Evolutionary conservation across 108 stramenopile species (phyloP).

Genomic region (Nannochloropsis gaditana): DNA sequence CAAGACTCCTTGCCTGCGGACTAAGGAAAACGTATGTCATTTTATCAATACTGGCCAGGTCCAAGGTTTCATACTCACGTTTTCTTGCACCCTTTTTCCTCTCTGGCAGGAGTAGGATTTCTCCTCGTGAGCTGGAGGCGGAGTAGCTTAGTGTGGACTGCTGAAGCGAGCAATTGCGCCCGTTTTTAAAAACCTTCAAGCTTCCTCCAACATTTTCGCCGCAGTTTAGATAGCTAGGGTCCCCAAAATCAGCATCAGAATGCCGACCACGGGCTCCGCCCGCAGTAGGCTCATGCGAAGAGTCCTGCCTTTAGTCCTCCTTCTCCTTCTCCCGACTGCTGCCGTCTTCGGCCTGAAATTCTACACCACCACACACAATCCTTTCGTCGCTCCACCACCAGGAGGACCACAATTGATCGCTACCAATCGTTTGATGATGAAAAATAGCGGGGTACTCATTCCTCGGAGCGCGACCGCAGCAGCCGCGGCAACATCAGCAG

Average conservation of each 20-base stretch:
- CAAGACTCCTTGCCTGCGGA: too few relatives aligned
- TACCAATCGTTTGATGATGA: not conserved
- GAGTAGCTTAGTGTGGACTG: too few relatives aligned
- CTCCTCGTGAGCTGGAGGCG: too few relatives aligned
- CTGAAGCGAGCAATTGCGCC: too few relatives aligned
- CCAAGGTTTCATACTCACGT: too few relatives aligned
- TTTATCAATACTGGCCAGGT: too few relatives aligned
- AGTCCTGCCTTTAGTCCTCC: not conserved
- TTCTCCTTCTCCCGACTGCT: not conserved
- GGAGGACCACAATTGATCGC: constrained; percentile 4
- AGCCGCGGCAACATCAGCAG: not conserved
- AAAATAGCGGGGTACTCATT: not conserved
- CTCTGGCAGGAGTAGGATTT: too few relatives aligned
- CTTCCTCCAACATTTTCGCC: too few relatives aligned
- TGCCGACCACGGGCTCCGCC: not conserved
- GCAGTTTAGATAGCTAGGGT: too few relatives aligned
- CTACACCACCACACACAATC: constrained; percentile 12
- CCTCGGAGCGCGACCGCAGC: not conserved
- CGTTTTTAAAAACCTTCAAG: too few relatives aligned
- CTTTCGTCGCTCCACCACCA: constrained; percentile 1
- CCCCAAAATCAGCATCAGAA: not conserved
- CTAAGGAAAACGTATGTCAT: too few relatives aligned
- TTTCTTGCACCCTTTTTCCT: too few relatives aligned
- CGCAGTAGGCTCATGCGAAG: not conserved
- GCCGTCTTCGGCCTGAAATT: constrained; percentile 13